phyloP scores from a whole-genome alignment of 2,329 filamentous ascomycete species.

The Clarireedia hainanense region DNA sequence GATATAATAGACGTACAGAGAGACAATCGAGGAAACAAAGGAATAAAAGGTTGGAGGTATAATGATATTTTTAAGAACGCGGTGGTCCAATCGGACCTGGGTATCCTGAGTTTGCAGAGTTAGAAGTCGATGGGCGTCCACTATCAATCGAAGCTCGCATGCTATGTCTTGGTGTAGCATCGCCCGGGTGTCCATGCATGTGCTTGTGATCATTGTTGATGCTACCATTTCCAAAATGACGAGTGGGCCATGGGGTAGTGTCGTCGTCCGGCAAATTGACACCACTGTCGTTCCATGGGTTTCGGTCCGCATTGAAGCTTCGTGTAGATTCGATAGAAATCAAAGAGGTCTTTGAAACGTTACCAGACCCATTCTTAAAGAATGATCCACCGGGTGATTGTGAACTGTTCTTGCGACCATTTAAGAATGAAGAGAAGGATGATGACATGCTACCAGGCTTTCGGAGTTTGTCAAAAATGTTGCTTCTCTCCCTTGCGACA shows the following conservation, averaged over 20 bases:
- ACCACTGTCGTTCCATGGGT: constrained; percentile 96
- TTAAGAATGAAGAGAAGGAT: constrained; percentile 91
- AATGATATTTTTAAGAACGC: constrained; percentile 46
- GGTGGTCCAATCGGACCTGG: constrained; percentile 84
- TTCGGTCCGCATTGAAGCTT: constrained; percentile 83
- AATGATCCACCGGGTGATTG: constrained; percentile 75
- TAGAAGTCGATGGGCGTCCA: constrained; percentile 86
- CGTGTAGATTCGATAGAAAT: constrained; percentile 93
- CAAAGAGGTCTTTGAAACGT: constrained; percentile 89
- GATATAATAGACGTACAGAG: constrained; percentile 16
- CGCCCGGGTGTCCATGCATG: constrained; percentile 60
- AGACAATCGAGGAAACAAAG: constrained; percentile 25
- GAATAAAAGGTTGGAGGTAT: constrained; percentile 12
- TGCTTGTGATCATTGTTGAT: constrained; percentile 49
- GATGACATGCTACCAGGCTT: constrained; percentile 93
- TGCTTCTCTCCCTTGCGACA: constrained; percentile 67
- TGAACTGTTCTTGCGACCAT: constrained; percentile 87
- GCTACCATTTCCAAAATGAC: constrained; percentile 60
- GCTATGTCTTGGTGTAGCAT: constrained; percentile 76
- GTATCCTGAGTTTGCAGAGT: constrained; percentile 95
- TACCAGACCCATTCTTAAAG: constrained; percentile 85
- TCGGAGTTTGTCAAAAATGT: constrained; percentile 84
- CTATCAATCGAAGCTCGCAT: constrained; percentile 82
- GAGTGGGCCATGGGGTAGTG: constrained; percentile 49
- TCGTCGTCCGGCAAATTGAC: constrained; percentile 92